Percentiles rank a stretch among this genome's conserved stretches.
Conservation (phyloP, 2,329 filamentous ascomycete genomes). For the Fusarium tricinctum region DNA sequence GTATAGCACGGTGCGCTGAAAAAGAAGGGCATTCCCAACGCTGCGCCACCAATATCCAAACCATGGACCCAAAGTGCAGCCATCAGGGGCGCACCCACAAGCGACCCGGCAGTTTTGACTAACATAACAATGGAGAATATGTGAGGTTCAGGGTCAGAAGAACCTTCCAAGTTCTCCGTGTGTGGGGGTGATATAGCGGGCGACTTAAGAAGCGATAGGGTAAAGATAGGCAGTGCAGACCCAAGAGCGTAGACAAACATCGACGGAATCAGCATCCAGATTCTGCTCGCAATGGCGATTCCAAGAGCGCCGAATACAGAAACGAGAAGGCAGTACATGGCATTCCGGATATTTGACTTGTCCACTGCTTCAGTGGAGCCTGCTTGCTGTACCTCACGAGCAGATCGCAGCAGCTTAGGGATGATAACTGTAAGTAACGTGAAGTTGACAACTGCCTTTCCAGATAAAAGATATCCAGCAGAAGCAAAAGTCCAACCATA, state of each 20-base stretch:
- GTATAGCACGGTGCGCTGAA: constrained; percentile 44
- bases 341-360: constrained; percentile 37
- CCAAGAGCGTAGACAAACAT: constrained; percentile 63
- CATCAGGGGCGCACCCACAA: constrained; percentile 64
- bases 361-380: constrained; percentile 8
- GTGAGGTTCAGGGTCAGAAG: constrained; percentile 55
- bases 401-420: constrained; percentile 54
- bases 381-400: not conserved
- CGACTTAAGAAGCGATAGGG: constrained; percentile 63
- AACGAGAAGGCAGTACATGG: constrained; percentile 38
- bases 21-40: constrained; percentile 48
- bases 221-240: constrained; percentile 65
- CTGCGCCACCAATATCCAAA: constrained; percentile 54
- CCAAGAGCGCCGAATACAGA: constrained; percentile 57
- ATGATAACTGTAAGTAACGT: constrained; percentile 59
- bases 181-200: constrained; percentile 51
- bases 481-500: constrained; percentile 63
- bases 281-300: constrained; percentile 57
- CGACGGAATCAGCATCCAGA: constrained; percentile 60
- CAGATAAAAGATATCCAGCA: constrained; percentile 63
- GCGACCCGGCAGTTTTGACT: constrained; percentile 62
- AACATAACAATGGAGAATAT: constrained; percentile 67
- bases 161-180: not conserved
- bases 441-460: constrained; percentile 65
- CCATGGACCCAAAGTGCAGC: constrained; percentile 62